Percentiles rank a stretch among this genome's conserved stretches.
These are phyloP conservation scores for Paraconiothyrium sp. DNA, from an alignment of 2,329 filamentous ascomycete genomes.

Conservation along the genomic window DNA sequence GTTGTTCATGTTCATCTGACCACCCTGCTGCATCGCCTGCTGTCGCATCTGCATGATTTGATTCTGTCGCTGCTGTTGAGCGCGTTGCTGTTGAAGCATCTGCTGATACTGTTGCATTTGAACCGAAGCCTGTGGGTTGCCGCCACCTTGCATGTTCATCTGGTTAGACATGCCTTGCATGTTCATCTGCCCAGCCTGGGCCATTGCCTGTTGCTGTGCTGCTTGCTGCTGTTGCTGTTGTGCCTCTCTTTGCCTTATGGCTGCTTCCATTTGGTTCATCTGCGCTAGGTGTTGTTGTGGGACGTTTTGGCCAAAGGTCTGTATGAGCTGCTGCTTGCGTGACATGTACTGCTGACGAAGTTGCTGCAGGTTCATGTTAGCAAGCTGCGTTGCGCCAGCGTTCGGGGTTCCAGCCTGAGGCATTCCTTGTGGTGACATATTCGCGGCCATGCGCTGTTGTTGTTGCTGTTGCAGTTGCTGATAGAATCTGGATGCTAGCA, in stretches of 20 bases:
- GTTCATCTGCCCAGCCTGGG: conserved; percentile 27
- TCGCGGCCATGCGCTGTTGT: conserved; percentile 33
- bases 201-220: conserved; percentile 31
- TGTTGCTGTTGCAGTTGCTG: conserved; percentile 41
- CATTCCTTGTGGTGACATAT: conserved; percentile 35
- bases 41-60: conserved; percentile 46
- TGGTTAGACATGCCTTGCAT: conserved; percentile 32
- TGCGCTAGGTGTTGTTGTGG: conserved; percentile 37
- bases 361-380: conserved; percentile 41
- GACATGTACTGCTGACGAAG: conserved; percentile 36
- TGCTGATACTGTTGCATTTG: conserved; percentile 49
- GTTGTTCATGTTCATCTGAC: conserved; percentile 36
- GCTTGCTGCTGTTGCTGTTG: conserved; percentile 30
- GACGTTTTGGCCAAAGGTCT: conserved; percentile 34
- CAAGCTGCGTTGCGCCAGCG: conserved; percentile 32
- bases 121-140: conserved; percentile 32
- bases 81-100: conserved; percentile 45
- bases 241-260: conserved; percentile 30
- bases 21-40: conserved; percentile 42
- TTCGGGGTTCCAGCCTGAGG: conserved; percentile 32
- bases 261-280: conserved; percentile 41
- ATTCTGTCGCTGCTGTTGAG: conserved; percentile 45
- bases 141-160: conserved; percentile 24
- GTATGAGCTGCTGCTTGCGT: conserved; percentile 37
- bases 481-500: conserved; percentile 38